Base-by-base conservation (phyloP, 2,329 filamentous ascomycete species). In the Fusarium sp. region DNA sequence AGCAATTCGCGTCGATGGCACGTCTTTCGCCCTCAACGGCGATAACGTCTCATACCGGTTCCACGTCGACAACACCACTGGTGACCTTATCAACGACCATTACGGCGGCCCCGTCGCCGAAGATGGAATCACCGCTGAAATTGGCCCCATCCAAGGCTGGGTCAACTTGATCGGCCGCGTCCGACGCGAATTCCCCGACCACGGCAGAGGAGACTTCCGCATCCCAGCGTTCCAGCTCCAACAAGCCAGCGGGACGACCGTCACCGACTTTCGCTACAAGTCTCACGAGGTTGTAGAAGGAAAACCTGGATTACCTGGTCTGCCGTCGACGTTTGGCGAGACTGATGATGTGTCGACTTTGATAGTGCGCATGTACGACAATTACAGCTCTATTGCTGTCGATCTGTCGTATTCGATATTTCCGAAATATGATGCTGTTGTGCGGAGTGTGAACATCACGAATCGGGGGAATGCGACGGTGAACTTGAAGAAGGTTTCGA, bases 101-200 rank as follows among this genome's bases (percentile, higher is more conserved):
- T 92, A 90, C 72, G 90, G 90, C 41, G 89, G 86, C 14, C 85
- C 84, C 4, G 83, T 87, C 7, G 85, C 85, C 4, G 90, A 90
- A 58, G 85, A 87, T n/a, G 67, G 74, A 31, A 68, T 87, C 11
- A 83, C 85, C 9, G 41, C 67, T 41, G 60, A 70, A 1, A 3
- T 81, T 83, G 4, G 82, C 83, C 52, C 78, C 51, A 14, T 74
- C 33, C 28, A 77, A 77, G 42, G 74, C 73, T 60, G 73, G 85
- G 90, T 62, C 91, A 90, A 90, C 85, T 24, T 83, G 83, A 38
- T 80, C 83, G 86, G 85, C 14, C 89, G 87, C 39, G 78, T 86
- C n/a, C 86, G 88, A n/a, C 86, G 90, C 55, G 90, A 92, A 77
- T 91, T 91, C 61, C 90, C 90, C 2, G 90, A 92, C 64, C 82